These are phyloP conservation scores for Globisporangium echinulatum DNA, from an alignment of 352 stramenopile species.

Conservation along the genomic window DNA sequence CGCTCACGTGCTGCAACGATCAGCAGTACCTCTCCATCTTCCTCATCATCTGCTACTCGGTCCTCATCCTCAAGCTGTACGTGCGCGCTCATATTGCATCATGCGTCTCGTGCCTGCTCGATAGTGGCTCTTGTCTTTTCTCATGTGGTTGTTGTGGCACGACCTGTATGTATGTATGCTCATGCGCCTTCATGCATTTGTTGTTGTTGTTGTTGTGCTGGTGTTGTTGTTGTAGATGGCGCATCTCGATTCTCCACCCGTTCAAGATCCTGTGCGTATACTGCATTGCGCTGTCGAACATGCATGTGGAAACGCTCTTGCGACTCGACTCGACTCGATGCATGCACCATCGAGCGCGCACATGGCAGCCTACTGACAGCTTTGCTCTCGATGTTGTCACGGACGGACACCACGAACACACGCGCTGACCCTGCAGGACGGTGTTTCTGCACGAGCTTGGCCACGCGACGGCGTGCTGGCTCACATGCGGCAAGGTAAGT, in stretches of 20 bases:
- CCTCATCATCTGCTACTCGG: slow-evolving; percentile 79
- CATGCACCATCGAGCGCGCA: not conserved
- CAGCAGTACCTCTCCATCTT: slow-evolving; percentile 83
- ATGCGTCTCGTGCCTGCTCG: too few relatives aligned
- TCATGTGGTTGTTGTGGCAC: too few relatives aligned
- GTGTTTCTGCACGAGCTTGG: slow-evolving; percentile 86
- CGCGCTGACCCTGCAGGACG: slow-evolving; percentile 27
- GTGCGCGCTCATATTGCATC: not conserved
- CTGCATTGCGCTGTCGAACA: not conserved
- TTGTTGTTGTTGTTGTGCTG: too few relatives aligned
- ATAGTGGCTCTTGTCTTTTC: too few relatives aligned
- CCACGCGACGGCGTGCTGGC: slow-evolving; percentile 75
- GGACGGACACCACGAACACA: too few relatives aligned
- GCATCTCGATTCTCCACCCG: slow-evolving; percentile 75
- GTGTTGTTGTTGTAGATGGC: slow-evolving; percentile 84
- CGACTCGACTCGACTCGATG: not conserved
- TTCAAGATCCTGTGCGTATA: slow-evolving; percentile 84
- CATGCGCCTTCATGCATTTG: too few relatives aligned
- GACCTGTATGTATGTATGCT: too few relatives aligned
- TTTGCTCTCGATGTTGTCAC: too few relatives aligned
- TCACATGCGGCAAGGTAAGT: slow-evolving; percentile 75
- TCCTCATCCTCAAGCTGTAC: slow-evolving; percentile 86
- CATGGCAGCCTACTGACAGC: not conserved
- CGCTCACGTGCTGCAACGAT: slow-evolving; percentile 85
- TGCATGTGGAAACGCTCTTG: not conserved